phyloP scores from a whole-genome alignment of 1,284 basidiomycete species.

The Coriolopsis trogii region DNA sequence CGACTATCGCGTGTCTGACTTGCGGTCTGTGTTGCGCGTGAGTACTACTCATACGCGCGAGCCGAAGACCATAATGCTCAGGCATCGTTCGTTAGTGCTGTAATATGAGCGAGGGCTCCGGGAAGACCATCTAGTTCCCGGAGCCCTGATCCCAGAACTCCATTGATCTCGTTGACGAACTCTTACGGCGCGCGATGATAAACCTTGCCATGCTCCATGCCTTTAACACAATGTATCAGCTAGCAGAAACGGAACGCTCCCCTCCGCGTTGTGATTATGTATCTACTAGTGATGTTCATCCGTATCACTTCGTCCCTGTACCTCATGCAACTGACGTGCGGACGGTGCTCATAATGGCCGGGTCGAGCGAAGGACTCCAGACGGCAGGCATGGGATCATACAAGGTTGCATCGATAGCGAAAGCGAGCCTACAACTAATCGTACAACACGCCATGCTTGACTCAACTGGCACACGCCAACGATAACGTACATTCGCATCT shows the following conservation, averaged over 20 bases:
- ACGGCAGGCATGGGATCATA: too few relatives aligned
- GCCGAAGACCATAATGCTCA: background rate
- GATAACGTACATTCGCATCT: background rate
- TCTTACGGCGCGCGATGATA: background rate
- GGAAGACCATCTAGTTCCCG: conserved; percentile 10
- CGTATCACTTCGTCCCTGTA: too few relatives aligned
- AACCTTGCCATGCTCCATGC: background rate
- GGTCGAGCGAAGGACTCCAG: too few relatives aligned
- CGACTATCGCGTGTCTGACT: conserved; percentile 12
- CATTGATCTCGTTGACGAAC: background rate
- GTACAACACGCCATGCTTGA: too few relatives aligned
- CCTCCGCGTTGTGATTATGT: too few relatives aligned
- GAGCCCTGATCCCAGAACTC: conserved; percentile 4
- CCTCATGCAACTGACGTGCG: too few relatives aligned
- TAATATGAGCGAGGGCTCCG: conserved; percentile 15
- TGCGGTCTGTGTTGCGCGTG: conserved; percentile 13
- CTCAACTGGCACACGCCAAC: background rate
- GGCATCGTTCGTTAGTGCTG: background rate
- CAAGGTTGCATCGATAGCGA: too few relatives aligned
- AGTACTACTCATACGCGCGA: background rate
- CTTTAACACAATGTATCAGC: too few relatives aligned
- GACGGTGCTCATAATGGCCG: too few relatives aligned
- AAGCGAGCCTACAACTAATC: too few relatives aligned
- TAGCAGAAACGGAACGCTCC: too few relatives aligned
- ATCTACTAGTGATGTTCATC: too few relatives aligned